Base-by-base conservation (phyloP, 192 early-diverging fungal genomes). In the Linnemannia zychae region DNA sequence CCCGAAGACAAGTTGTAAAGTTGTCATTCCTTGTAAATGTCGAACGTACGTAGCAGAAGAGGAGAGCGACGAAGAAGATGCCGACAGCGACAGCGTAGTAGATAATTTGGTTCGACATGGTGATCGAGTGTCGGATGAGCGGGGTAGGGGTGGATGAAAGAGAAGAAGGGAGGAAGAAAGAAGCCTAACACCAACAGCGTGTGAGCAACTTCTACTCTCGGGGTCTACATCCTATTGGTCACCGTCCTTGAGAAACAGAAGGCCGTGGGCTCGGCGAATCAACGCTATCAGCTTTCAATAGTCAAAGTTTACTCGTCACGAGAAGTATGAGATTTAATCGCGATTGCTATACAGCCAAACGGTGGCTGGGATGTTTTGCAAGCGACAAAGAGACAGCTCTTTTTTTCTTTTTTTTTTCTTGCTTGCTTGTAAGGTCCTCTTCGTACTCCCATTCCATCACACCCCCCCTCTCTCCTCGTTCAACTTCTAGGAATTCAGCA, bases 21-120 rank as follows among this genome's bases (percentile, higher is more conserved):
- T 7, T 47, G 34, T 4, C 47, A 2, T 6, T 22, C 44, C 33
- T 28, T 37, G 18, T 48, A 6, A 28, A 24, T 53, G 66, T 17
- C 2, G 34, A 49, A 38, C 80, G 47, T 85, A 85, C 83, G 72
- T 76, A 52, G 33, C 83, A 85, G 63, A 85, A 85, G 48, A 85
- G 69, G 49, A 85, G 83, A 7, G 83, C 72, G 17, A 79, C 46
- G 49, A 85, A 31, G 37, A 85, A 72, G 60, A 85, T 66, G 34
- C 47, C 73, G 37, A 76, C 65, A 7, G 60, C 83, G 28, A 79
- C 83, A 6, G 36, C 74, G 20, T 70, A 76, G 70, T 76, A 79
- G 0, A 85, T 40, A 36, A 63, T 53, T 6, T 57, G 69, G 83
- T 72, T 79, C 2, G 77, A 76, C 83, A 85, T 85, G 74, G 46